Conservation (phyloP, 257 asterid species). For the Plectranthus barbatus region DNA sequence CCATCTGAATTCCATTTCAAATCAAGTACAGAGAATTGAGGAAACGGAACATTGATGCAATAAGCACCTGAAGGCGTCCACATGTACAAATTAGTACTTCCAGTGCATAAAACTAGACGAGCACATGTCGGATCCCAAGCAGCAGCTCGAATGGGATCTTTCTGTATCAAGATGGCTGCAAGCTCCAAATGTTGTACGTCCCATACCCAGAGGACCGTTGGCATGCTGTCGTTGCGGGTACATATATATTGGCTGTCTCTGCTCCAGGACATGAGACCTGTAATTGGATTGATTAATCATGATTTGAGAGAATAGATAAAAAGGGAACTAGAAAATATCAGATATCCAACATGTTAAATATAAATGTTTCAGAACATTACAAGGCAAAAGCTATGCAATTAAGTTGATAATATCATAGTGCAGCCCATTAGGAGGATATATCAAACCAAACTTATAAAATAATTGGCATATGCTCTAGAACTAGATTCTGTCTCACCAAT, state of each 20-base stretch:
- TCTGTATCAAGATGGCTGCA: conserved; percentile 79
- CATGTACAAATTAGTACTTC: conserved; percentile 75
- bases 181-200: conserved; percentile 83
- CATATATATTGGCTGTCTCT: conserved; percentile 73
- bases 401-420: neutral
- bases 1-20: conserved; percentile 85
- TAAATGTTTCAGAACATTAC: neutral
- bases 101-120: conserved; percentile 80
- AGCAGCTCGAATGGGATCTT: conserved; percentile 85
- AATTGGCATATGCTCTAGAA: neutral
- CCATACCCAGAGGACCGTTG: conserved; percentile 96
- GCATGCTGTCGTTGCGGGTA: conserved; percentile 95
- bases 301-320: neutral
- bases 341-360: neutral
- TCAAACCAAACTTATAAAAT: neutral
- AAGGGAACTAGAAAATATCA: neutral
- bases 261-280: conserved; percentile 97
- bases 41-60: conserved; percentile 73
- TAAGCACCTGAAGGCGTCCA: conserved; percentile 97
- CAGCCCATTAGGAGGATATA: neutral
- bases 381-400: neutral
- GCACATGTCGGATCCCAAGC: conserved; percentile 89
- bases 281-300: conserved; percentile 8
- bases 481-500: conserved; percentile 47
- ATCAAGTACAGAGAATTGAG: conserved; percentile 55